Conservation (phyloP, 129 eudicot genomes). For the Lonicera japonica region DNA sequence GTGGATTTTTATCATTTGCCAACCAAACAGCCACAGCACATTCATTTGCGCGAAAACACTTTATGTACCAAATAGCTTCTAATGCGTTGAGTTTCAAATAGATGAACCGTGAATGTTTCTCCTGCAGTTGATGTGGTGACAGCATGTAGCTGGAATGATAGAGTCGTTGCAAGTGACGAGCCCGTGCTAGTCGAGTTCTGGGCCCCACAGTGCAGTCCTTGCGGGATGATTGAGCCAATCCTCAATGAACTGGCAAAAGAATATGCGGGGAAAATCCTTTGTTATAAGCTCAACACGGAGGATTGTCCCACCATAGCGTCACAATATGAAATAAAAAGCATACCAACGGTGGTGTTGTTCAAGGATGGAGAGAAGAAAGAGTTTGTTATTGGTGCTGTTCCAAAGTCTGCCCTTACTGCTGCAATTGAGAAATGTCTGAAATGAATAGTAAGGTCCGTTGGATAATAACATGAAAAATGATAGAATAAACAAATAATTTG, state of each 20-base stretch:
- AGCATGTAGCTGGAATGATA: conserved; percentile 39
- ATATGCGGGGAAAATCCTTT: conserved; percentile 31
- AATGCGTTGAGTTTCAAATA: too few relatives aligned
- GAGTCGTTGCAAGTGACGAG: conserved; percentile 34
- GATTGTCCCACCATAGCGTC: conserved; percentile 44
- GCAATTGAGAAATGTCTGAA: background rate
- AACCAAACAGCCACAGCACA: too few relatives aligned
- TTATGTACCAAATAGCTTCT: too few relatives aligned
- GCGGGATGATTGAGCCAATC: conserved; percentile 50
- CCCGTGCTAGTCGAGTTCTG: conserved; percentile 57
- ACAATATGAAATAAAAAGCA: conserved; percentile 42
- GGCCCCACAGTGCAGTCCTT: conserved; percentile 55
- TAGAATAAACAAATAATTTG: too few relatives aligned
- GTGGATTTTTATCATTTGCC: too few relatives aligned
- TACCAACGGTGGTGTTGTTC: conserved; percentile 54
- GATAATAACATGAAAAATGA: too few relatives aligned
- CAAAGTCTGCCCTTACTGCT: background rate
- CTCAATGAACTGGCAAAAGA: conserved; percentile 46
- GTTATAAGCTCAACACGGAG: conserved; percentile 49
- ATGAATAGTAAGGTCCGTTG: too few relatives aligned
- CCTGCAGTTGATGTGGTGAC: conserved; percentile 46
- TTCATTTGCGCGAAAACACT: too few relatives aligned
- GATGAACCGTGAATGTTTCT: too few relatives aligned
- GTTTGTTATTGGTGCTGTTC: conserved; percentile 25
- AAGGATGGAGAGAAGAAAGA: conserved; percentile 52